These are phyloP conservation scores for Podaxis carcinomalis DNA, from an alignment of 768 basidiomycete genomes.

Conservation along the genomic window DNA sequence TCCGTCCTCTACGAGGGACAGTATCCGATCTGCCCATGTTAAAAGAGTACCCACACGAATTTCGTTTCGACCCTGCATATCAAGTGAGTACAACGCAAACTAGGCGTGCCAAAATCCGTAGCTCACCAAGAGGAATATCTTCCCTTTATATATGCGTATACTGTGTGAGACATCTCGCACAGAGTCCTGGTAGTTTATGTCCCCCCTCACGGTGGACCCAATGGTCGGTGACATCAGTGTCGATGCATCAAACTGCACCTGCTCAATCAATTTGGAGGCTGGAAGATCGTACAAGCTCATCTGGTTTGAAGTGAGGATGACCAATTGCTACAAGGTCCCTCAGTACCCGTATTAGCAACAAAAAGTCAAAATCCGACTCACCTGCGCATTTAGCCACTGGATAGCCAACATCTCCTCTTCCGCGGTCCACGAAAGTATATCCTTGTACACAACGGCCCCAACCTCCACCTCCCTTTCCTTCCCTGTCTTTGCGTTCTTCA, in stretches of 20 bases:
- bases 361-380: constrained; percentile 40
- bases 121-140: constrained; percentile 84
- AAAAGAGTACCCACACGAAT: constrained; percentile 80
- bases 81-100: neutral
- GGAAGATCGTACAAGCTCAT: constrained; percentile 72
- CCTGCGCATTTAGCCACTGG: constrained; percentile 86
- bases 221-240: constrained; percentile 53
- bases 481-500: constrained; percentile 52
- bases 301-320: constrained; percentile 50
- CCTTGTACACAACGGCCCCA: constrained; percentile 62
- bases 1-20: constrained; percentile 77
- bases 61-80: constrained; percentile 51
- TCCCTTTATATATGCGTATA: constrained; percentile 81
- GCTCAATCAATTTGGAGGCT: constrained; percentile 55
- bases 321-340: constrained; percentile 52
- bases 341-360: constrained; percentile 1
- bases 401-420: constrained; percentile 64
- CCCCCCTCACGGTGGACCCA: constrained; percentile 39
- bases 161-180: constrained; percentile 61
- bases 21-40: constrained; percentile 93
- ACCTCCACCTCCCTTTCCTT: constrained; percentile 57
- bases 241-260: constrained; percentile 51
- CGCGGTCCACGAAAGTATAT: constrained; percentile 54
- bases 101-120: neutral
- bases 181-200: constrained; percentile 44